phyloP scores from a whole-genome alignment of 2,329 filamentous ascomycete genomes.

The Pestalotiopsis sp. region DNA sequence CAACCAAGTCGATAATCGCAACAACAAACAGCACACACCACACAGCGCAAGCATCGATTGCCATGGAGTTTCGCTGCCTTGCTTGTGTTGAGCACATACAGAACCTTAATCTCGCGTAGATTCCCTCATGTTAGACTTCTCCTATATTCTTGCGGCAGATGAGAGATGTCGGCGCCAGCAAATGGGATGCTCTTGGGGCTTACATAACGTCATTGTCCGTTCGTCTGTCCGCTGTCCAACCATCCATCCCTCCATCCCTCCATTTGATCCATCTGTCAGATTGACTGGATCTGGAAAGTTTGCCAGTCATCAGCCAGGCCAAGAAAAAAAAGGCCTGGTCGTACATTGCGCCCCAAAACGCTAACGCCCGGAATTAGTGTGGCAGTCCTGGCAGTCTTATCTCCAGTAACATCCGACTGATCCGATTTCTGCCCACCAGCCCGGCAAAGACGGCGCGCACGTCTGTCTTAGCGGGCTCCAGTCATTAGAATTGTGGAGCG shows the following conservation, averaged over 20 bases:
- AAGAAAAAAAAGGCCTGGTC: background rate
- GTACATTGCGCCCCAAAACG: background rate
- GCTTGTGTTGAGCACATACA: too few relatives aligned
- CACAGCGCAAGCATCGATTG: too few relatives aligned
- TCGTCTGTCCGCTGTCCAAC: background rate
- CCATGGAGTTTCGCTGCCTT: too few relatives aligned
- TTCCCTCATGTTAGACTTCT: too few relatives aligned
- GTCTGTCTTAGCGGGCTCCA: background rate
- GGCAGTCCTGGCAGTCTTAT: constrained; percentile 1
- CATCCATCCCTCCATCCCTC: background rate
- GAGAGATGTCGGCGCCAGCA: background rate
- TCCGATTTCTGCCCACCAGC: background rate
- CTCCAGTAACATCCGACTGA: constrained; percentile 5
- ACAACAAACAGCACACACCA: too few relatives aligned
- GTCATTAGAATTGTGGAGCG: background rate
- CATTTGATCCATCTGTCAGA: background rate
- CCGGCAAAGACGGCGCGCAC: background rate
- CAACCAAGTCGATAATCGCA: background rate
- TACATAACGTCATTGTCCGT: background rate
- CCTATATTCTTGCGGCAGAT: background rate
- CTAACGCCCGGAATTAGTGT: constrained; percentile 2
- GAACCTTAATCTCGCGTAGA: too few relatives aligned
- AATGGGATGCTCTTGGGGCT: background rate
- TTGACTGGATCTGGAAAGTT: background rate
- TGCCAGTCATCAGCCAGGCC: background rate